Percentiles rank a stretch among this genome's conserved stretches.
Conservation (phyloP, 139 green algal genomes). For the Closterium sp. region DNA sequence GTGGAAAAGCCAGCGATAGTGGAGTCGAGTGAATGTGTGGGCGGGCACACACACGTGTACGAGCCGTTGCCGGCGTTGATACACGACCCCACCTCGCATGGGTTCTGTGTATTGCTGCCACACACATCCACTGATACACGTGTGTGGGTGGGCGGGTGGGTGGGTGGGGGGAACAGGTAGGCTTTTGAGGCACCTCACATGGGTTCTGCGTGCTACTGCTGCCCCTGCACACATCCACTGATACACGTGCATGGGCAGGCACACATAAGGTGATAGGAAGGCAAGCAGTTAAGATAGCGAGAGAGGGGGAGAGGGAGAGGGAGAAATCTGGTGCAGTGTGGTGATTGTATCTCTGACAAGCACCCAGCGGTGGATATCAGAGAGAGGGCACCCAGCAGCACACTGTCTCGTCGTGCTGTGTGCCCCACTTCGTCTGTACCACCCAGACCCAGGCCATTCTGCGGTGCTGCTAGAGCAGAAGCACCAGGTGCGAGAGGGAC, state of each 20-base stretch:
- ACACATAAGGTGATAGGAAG: background rate
- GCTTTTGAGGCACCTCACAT: background rate
- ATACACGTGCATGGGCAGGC: background rate
- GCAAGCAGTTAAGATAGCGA: too few species aligned
- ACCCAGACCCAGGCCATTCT: background rate
- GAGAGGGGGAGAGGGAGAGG: too few species aligned
- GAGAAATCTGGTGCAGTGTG: too few species aligned
- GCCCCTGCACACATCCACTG: background rate
- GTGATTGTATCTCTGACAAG: too few species aligned
- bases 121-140: background rate
- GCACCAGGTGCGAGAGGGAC: background rate
- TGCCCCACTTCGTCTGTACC: background rate
- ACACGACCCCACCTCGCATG: background rate
- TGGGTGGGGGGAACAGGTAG: too few species aligned
- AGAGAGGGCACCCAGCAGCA: too few species aligned
- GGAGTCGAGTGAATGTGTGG: background rate
- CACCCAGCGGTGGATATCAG: too few species aligned
- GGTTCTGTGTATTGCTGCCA: background rate
- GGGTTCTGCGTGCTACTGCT: background rate
- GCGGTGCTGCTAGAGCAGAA: too few species aligned
- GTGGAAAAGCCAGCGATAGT: background rate
- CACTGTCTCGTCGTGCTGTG: too few species aligned
- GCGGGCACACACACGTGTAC: background rate
- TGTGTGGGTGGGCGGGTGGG: background rate
- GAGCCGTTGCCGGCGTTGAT: background rate